Conservation (phyloP, 805 yeast genomes). For the Lipomyces lipofer region DNA sequence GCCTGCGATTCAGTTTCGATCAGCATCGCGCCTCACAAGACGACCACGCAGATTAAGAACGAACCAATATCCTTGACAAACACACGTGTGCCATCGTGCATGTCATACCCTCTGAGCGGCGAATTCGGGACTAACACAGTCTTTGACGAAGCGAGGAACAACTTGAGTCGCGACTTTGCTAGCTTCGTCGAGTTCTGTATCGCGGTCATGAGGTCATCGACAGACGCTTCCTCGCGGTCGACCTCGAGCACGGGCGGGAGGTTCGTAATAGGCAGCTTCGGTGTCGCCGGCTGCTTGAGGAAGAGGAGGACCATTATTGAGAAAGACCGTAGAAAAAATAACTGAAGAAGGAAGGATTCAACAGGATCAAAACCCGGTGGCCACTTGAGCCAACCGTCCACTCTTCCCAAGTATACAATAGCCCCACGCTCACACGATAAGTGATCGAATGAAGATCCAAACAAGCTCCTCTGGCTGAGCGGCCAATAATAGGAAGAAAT, state of each 20-base stretch:
- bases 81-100: slow-evolving; percentile 28
- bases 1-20: slow-evolving; percentile 10
- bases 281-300: slow-evolving; percentile 19
- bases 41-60: no score
- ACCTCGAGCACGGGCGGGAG: slow-evolving; percentile 24
- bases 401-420: no score
- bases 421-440: no score
- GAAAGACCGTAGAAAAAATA: no score
- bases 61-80: slow-evolving; percentile 21
- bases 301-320: slow-evolving; percentile 29
- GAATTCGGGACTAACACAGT: slow-evolving; percentile 16
- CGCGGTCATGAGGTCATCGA: slow-evolving; percentile 21
- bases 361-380: no score
- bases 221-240: slow-evolving; percentile 23
- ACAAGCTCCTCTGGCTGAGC: no score
- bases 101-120: slow-evolving; percentile 23
- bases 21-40: no score
- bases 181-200: slow-evolving; percentile 19
- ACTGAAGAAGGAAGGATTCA: no score
- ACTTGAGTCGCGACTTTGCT: slow-evolving; percentile 15
- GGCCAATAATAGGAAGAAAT: no score
- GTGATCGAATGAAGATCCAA: no score
- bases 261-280: slow-evolving; percentile 17
- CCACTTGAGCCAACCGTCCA: no score
- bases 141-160: slow-evolving; percentile 20